Evolutionary conservation across 2,329 filamentous ascomycete genomes (phyloP).

Genomic region (Trichoderma polysporum): DNA sequence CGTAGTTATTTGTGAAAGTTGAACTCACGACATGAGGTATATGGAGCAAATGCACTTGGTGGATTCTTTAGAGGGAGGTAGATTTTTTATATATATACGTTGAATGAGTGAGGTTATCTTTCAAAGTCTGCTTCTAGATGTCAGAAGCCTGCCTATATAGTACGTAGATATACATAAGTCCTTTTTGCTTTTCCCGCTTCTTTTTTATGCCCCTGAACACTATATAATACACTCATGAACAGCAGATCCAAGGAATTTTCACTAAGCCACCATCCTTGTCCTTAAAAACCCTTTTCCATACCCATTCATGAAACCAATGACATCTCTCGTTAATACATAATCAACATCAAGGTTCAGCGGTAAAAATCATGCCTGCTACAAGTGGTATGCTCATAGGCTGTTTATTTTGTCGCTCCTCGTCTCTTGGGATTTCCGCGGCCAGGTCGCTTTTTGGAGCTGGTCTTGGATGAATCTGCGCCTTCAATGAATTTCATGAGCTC

Average conservation of each 20-base stretch:
- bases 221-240: constrained; percentile 18
- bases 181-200: not conserved
- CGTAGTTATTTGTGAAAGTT: no score
- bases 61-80: not conserved
- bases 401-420: constrained; percentile 36
- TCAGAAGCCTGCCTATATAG: constrained; percentile 11
- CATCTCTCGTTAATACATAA: constrained; percentile 6
- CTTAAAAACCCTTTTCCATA: not conserved
- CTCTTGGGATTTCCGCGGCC: constrained; percentile 57
- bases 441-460: constrained; percentile 54
- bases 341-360: not conserved
- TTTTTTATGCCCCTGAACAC: constrained; percentile 2
- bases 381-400: constrained; percentile 1
- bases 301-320: constrained; percentile 14
- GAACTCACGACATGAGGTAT: no score
- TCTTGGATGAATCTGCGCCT: constrained; percentile 59
- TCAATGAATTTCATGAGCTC: constrained; percentile 95
- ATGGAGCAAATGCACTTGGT: not conserved
- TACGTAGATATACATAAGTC: constrained; percentile 13
- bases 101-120: constrained; percentile 26
- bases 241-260: not conserved
- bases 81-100: not conserved
- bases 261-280: not conserved
- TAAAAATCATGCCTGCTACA: not conserved
- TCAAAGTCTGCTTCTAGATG: constrained; percentile 2